Evolutionary conservation across 371 early-diverging fungal species (phyloP).

Genomic region (Massospora cicadina): DNA sequence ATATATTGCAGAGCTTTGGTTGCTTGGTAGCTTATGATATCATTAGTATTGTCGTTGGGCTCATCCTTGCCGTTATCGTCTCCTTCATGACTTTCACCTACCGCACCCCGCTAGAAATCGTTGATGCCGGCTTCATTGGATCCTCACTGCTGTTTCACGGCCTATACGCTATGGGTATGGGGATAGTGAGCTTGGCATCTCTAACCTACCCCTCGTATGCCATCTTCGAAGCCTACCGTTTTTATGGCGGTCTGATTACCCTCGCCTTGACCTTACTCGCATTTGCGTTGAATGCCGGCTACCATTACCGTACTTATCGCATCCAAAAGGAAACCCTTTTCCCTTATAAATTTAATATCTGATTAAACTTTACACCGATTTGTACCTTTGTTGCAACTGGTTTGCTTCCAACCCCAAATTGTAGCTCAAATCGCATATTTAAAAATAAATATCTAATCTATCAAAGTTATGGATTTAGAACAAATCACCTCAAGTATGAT

Average conservation of each 20-base stretch:
- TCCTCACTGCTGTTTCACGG: background rate
- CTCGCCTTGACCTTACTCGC: background rate
- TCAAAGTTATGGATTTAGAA: no score
- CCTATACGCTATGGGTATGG: background rate
- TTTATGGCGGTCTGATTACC: background rate
- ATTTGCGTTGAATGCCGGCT: background rate
- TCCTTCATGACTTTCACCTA: background rate
- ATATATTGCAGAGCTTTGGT: background rate
- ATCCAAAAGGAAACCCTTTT: background rate
- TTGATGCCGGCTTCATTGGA: background rate
- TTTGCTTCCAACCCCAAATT: no score
- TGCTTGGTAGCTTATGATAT: background rate
- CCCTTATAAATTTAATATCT: no score
- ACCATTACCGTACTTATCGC: background rate
- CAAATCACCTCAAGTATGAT: no score
- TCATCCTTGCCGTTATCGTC: background rate
- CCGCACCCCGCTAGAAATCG: background rate
- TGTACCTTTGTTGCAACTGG: no score
- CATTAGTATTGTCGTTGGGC: background rate
- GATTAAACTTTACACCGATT: no score
- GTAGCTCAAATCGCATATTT: no score
- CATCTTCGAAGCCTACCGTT: background rate
- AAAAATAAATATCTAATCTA: no score
- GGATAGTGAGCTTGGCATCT: background rate
- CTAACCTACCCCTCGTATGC: background rate